phyloP scores from a whole-genome alignment of 2,329 filamentous ascomycete species.

The Esteya vermicola region DNA sequence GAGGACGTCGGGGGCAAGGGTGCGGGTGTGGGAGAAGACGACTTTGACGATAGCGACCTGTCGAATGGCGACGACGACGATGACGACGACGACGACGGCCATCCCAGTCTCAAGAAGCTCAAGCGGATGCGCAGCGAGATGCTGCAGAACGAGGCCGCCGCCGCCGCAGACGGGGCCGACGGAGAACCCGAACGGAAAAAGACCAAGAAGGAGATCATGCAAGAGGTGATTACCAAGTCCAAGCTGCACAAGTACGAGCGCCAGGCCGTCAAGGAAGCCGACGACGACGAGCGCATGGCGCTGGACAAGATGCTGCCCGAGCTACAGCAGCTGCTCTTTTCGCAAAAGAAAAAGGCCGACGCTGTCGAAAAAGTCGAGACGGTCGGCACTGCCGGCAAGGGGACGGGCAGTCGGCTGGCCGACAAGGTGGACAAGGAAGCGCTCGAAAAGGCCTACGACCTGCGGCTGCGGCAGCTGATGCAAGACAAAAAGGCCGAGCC shows the following conservation, averaged over 20 bases:
- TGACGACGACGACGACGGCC: slow-evolving; percentile 38
- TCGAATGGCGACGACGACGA: slow-evolving; percentile 46
- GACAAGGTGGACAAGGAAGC: slow-evolving; percentile 44
- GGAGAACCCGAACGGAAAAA: slow-evolving; percentile 73
- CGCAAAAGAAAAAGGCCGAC: slow-evolving; percentile 24
- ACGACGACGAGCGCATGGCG: slow-evolving; percentile 72
- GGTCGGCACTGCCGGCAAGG: slow-evolving; percentile 4
- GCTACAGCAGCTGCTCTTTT: slow-evolving; percentile 60
- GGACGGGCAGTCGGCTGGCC: slow-evolving; percentile 4
- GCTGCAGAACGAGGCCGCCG: slow-evolving; percentile 23
- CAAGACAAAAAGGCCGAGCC: slow-evolving; percentile 76
- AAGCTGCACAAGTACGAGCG: slow-evolving; percentile 92
- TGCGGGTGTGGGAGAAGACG: slow-evolving; percentile 35
- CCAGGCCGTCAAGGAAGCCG: slow-evolving; percentile 82
- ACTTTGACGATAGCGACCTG: slow-evolving; percentile 71
- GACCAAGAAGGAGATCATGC: slow-evolving; percentile 92
- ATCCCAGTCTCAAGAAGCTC: slow-evolving; percentile 36
- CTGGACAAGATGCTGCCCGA: slow-evolving; percentile 72
- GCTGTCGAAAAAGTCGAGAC: slow-evolving; percentile 13
- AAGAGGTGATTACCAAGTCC: slow-evolving; percentile 94
- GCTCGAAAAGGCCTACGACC: slow-evolving; percentile 79
- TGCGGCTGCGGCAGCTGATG: slow-evolving; percentile 66
- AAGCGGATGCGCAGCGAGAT: slow-evolving; percentile 40
- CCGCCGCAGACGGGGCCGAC: slow-evolving; percentile 30
- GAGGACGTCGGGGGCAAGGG: slow-evolving; percentile 22